Percentiles rank a stretch among this genome's conserved stretches.
These are phyloP conservation scores for Anacardium occidentale DNA, from an alignment of 345 rosid genomes.

Conservation along the genomic window DNA sequence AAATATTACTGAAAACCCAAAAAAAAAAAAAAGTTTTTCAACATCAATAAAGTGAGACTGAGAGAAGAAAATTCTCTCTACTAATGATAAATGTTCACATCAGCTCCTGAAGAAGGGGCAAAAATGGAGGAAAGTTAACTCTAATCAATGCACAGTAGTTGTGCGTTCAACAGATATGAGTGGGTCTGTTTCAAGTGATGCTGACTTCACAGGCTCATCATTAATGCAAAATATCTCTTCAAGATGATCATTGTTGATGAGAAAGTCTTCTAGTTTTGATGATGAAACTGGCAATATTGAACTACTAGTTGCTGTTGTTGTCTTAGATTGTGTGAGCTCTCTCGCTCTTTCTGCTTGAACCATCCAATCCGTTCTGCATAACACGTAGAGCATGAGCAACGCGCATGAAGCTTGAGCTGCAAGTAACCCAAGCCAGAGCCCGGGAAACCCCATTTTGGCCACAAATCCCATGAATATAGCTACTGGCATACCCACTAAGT, in stretches of 20 bases:
- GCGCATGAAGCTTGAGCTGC: slow-evolving; percentile 96
- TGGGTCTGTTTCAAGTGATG: slow-evolving; percentile 48
- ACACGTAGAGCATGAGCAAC: slow-evolving; percentile 63
- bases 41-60: slow-evolving; percentile 16
- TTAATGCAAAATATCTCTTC: slow-evolving; percentile 39
- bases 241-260: slow-evolving; percentile 23
- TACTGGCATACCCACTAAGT: slow-evolving; percentile 91
- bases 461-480: slow-evolving; percentile 65
- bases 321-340: slow-evolving; percentile 50
- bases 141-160: slow-evolving; percentile 25
- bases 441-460: slow-evolving; percentile 70
- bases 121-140: slow-evolving; percentile 23
- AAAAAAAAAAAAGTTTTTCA: slow-evolving; percentile 6
- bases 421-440: slow-evolving; percentile 87
- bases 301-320: neutral
- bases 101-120: slow-evolving; percentile 26
- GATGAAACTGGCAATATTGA: slow-evolving; percentile 31
- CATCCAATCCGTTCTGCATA: slow-evolving; percentile 71
- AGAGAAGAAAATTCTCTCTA: neutral
- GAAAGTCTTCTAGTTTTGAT: slow-evolving; percentile 19
- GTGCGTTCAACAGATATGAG: slow-evolving; percentile 31
- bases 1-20: neutral
- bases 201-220: slow-evolving; percentile 39
- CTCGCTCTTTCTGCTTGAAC: slow-evolving; percentile 70
- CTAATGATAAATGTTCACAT: slow-evolving; percentile 20